Evolutionary conservation across 2,329 filamentous ascomycete species (phyloP).

Genomic region (Paecilomyces variotii): DNA sequence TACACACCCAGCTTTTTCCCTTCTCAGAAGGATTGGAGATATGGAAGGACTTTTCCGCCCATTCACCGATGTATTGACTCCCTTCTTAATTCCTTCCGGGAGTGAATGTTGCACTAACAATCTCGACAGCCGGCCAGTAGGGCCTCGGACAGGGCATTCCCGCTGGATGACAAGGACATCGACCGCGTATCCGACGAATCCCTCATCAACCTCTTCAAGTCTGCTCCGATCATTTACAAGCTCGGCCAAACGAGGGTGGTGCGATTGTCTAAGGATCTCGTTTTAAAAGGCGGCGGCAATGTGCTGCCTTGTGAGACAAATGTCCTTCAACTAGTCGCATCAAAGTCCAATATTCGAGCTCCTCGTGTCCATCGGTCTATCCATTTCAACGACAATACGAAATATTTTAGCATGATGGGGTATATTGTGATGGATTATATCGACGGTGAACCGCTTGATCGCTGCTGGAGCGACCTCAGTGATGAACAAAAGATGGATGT

Average conservation of each 20-base stretch:
- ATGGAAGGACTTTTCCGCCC: too few species aligned
- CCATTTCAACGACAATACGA: slow-evolving; percentile 11
- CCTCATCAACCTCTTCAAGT: slow-evolving; percentile 1
- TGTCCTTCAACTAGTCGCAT: slow-evolving; percentile 12
- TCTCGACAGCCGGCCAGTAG: too few species aligned
- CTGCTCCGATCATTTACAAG: slow-evolving; percentile 10
- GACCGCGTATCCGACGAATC: neutral
- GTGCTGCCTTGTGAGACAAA: slow-evolving; percentile 15
- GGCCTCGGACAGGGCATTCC: too few species aligned
- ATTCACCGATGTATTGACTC: too few species aligned
- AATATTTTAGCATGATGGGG: slow-evolving; percentile 15
- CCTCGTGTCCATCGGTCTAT: slow-evolving; percentile 16
- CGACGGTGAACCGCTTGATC: slow-evolving; percentile 15
- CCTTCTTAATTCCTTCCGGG: too few species aligned
- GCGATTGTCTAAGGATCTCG: slow-evolving; percentile 13
- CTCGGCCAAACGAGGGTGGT: slow-evolving; percentile 15
- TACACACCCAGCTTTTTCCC: too few species aligned
- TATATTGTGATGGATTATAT: slow-evolving; percentile 24
- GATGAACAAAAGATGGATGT: slow-evolving; percentile 9
- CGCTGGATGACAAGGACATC: neutral
- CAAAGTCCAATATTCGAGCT: slow-evolving; percentile 12
- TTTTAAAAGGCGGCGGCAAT: slow-evolving; percentile 15
- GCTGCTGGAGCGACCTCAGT: slow-evolving; percentile 14
- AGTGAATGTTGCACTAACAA: too few species aligned
- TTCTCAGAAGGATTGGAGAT: too few species aligned